These are phyloP conservation scores for Saprolegnia parasitica DNA, from an alignment of 352 stramenopile genomes.

Conservation along the genomic window DNA sequence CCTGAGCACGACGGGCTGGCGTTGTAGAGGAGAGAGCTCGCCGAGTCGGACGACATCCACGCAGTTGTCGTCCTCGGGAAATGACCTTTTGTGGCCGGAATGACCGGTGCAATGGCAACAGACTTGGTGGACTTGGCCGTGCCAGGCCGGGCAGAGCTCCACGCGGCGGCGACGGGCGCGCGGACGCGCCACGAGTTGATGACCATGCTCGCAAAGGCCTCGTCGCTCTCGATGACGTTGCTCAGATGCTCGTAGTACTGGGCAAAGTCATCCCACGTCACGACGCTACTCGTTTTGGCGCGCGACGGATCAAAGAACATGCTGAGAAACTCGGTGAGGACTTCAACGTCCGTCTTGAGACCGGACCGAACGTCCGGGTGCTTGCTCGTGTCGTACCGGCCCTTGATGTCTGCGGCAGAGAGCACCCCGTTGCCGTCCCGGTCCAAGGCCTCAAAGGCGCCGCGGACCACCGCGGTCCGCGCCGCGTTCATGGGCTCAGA, in stretches of 20 bases:
- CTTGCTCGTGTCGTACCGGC: conserved; percentile 37
- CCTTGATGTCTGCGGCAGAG: conserved; percentile 36
- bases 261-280: neutral
- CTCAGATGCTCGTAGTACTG: conserved; percentile 20
- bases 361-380: conserved; percentile 43
- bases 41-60: conserved; percentile 22
- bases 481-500: conserved; percentile 22
- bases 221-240: conserved; percentile 4
- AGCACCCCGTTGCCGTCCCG: conserved; percentile 35
- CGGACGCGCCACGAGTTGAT: neutral
- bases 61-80: conserved; percentile 9
- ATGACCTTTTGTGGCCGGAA: neutral
- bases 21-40: conserved; percentile 23
- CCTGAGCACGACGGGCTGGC: no score
- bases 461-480: conserved; percentile 3
- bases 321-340: conserved; percentile 38
- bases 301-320: neutral
- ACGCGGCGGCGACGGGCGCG: neutral
- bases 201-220: neutral
- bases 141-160: neutral
- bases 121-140: neutral
- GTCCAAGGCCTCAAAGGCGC: conserved; percentile 40
- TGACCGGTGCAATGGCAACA: neutral
- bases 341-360: conserved; percentile 34
- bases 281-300: neutral